Conservation (phyloP, 495 filamentous ascomycete genomes). For the Aspergillus egyptiacus region DNA sequence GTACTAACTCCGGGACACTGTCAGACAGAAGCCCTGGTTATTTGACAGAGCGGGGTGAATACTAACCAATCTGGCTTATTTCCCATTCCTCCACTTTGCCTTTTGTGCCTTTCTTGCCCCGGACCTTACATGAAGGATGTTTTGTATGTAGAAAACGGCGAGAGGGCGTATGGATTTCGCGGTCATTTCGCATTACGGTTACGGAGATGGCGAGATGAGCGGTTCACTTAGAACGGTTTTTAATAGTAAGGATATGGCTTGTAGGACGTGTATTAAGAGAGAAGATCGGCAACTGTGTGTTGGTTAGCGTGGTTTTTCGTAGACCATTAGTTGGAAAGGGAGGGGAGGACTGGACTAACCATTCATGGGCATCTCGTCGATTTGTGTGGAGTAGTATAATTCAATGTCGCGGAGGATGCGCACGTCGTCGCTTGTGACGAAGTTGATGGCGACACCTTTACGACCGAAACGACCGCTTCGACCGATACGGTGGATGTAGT, state of each 20-base stretch:
- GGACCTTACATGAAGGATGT: neutral
- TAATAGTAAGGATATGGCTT: neutral
- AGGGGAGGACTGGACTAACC: constrained; percentile 29
- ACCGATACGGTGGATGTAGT: constrained; percentile 99
- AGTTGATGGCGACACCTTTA: constrained; percentile 99
- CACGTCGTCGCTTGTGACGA: constrained; percentile 95
- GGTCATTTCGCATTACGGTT: too few species aligned
- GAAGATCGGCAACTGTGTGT: constrained; percentile 39
- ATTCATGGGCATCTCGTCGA: constrained; percentile 99
- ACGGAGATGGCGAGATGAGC: too few species aligned
- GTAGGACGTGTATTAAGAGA: constrained; percentile 28
- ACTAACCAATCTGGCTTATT: constrained; percentile 20
- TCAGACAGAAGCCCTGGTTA: neutral
- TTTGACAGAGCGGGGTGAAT: neutral
- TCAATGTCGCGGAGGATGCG: constrained; percentile 97
- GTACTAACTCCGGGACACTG: too few species aligned
- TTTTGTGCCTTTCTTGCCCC: neutral
- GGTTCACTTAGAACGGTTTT: neutral
- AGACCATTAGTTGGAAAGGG: neutral
- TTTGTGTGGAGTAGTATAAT: constrained; percentile 94
- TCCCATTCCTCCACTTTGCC: constrained; percentile 20
- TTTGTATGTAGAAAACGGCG: neutral
- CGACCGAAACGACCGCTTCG: constrained; percentile 92
- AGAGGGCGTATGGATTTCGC: too few species aligned
- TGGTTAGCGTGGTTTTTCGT: neutral